These are phyloP conservation scores for Juglanconis oblonga DNA, from an alignment of 2,329 filamentous ascomycete genomes.

Conservation along the genomic window DNA sequence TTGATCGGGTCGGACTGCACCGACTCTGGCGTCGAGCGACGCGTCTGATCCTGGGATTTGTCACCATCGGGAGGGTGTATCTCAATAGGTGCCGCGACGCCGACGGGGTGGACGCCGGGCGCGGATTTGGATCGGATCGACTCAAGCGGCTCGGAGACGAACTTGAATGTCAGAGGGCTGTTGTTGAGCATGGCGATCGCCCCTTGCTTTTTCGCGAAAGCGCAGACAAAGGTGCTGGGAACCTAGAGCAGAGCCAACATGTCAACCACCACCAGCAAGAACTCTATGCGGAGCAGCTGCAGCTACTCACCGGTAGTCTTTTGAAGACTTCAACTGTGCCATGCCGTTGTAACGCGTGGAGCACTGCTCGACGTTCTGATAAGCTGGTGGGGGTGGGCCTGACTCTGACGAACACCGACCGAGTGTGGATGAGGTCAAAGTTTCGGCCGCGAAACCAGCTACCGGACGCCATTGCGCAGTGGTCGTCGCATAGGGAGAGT, in stretches of 20 bases:
- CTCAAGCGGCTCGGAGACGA: constrained; percentile 29
- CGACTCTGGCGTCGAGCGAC: background rate
- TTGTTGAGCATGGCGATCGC: constrained; percentile 37
- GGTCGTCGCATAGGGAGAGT: background rate
- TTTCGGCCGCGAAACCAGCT: background rate
- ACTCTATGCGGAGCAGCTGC: background rate
- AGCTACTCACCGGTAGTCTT: constrained; percentile 36
- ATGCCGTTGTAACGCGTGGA: constrained; percentile 48
- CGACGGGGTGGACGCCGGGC: constrained; percentile 12
- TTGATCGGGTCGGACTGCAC: constrained; percentile 22
- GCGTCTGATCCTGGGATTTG: background rate
- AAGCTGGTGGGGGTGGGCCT: constrained; percentile 50
- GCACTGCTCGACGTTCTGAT: constrained; percentile 52
- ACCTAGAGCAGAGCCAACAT: constrained; percentile 31
- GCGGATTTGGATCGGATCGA: constrained; percentile 18
- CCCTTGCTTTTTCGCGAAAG: constrained; percentile 39
- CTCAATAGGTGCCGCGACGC: constrained; percentile 18
- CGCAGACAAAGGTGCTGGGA: constrained; percentile 47
- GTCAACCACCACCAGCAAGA: background rate
- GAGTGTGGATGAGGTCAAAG: constrained; percentile 16
- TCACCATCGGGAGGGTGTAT: constrained; percentile 13
- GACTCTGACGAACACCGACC: constrained; percentile 46
- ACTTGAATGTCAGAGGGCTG: constrained; percentile 47
- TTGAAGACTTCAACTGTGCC: constrained; percentile 53
- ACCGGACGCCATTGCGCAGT: background rate